Evolutionary conservation across 2,329 filamentous ascomycete genomes (phyloP), one percentile per base, ranked within the genome.

Genomic region (Colletotrichum eleusines): DNA sequence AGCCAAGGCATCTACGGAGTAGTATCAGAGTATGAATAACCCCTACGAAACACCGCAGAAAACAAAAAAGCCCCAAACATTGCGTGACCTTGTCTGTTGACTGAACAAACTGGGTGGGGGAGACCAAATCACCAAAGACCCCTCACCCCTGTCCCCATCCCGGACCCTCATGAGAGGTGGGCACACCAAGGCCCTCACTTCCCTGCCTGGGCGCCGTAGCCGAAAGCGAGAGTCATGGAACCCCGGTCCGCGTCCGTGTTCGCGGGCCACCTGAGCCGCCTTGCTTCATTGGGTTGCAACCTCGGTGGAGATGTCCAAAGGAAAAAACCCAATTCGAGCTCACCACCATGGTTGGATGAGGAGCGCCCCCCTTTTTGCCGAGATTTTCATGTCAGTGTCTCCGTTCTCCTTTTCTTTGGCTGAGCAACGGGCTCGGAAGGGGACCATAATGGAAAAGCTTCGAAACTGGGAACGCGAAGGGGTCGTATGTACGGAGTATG

Each of bases 401-500:
- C 46, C n/a, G 46, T 53, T 46, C 60, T 53, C 31, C 48, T 60
- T 35, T 70, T 44, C 33, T 51, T 67, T 71, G 61, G 46, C 66
- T 40, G 63, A 74, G 71, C 57, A 73, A 67, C 54, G 33, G 58
- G 31, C 67, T 72, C 54, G 66, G n/a, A 53, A 61, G 71, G 42
- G 60, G 28, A 28, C 18, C 33, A 42, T 31, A 16, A n/a, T n/a
- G 26, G 48, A 8, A 51, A 28, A 28, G 42, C 20, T 20, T 31
- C 31, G 31, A 35, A n/a, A 20, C n/a, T 50, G 46, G 16, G 35
- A 63, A 46, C 42, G 9, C 42, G 20, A n/a, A n/a, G 42, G n/a
- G n/a, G n/a, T n/a, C n/a, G n/a, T n/a, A n/a, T n/a, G n/a, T n/a
- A n/a, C n/a, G n/a, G n/a, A n/a, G n/a, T n/a, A n/a, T n/a, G n/a